Conservation (phyloP, 2,329 filamentous ascomycete species). For the Pseudogymnoascus sp. region DNA sequence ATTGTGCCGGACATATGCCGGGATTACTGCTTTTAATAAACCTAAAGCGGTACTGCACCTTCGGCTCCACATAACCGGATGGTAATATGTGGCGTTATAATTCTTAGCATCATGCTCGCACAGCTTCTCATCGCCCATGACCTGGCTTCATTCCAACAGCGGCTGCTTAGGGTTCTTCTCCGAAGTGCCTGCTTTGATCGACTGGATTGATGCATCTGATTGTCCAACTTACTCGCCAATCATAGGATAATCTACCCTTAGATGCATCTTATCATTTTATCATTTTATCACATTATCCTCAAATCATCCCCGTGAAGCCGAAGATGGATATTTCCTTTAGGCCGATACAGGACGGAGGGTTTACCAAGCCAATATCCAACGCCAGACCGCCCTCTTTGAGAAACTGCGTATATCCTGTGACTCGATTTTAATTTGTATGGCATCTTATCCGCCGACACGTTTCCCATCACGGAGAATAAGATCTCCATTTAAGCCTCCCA, state of each 20-base stretch:
- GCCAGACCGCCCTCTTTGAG: not conserved
- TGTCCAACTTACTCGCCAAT: not conserved
- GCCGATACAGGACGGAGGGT: not conserved
- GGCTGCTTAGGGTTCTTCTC: not conserved
- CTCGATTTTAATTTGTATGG: not conserved
- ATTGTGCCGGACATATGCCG: not conserved
- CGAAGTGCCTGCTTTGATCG: not conserved
- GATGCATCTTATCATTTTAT: too few species aligned
- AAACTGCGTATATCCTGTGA: not conserved
- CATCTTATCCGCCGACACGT: not conserved
- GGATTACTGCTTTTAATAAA: not conserved
- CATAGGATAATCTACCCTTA: not conserved
- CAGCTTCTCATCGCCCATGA: too few species aligned
- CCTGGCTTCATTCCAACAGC: not conserved
- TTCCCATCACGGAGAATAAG: not conserved
- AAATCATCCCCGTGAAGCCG: not conserved
- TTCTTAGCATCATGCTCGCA: not conserved
- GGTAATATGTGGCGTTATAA: not conserved
- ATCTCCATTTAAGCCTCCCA: not conserved
- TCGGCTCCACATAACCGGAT: not conserved
- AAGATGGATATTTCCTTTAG: not conserved
- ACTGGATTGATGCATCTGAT: not conserved
- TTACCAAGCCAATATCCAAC: not conserved
- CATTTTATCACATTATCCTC: not conserved
- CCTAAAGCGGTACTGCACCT: not conserved